Evolutionary conservation across 1,284 basidiomycete species (phyloP).

Genomic region (Phaffia rhodozyma): DNA sequence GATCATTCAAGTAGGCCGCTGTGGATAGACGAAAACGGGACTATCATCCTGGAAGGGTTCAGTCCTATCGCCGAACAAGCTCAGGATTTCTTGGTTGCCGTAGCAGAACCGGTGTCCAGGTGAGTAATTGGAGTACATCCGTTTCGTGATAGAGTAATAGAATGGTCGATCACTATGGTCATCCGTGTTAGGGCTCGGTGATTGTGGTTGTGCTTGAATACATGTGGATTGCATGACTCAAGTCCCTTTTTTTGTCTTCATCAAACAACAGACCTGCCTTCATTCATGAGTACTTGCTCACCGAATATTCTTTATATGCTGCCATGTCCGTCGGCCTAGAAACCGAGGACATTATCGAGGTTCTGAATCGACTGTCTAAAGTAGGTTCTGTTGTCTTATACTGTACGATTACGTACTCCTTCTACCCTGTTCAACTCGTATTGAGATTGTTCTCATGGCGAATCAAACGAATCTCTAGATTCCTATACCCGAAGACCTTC

Average conservation of each 20-base stretch:
- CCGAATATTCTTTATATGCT: slow-evolving; percentile 93
- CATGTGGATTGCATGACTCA: background rate
- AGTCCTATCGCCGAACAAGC: slow-evolving; percentile 95
- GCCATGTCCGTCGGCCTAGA: slow-evolving; percentile 97
- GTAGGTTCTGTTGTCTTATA: slow-evolving; percentile 34
- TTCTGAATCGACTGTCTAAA: slow-evolving; percentile 76
- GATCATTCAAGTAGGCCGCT: slow-evolving; percentile 83
- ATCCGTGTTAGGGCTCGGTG: background rate
- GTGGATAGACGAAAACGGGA: slow-evolving; percentile 89
- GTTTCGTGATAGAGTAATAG: background rate
- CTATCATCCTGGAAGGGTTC: slow-evolving; percentile 92
- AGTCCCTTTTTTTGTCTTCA: slow-evolving; percentile 21
- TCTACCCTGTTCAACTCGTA: background rate
- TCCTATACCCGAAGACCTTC: slow-evolving; percentile 72
- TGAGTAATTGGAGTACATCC: slow-evolving; percentile 37
- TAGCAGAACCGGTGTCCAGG: slow-evolving; percentile 98
- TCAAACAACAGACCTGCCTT: slow-evolving; percentile 64
- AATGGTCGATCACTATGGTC: background rate
- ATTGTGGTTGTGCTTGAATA: background rate
- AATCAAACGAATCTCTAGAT: slow-evolving; percentile 43
- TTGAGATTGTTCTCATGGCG: background rate
- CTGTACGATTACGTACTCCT: background rate
- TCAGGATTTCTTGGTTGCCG: slow-evolving; percentile 95
- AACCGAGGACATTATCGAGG: slow-evolving; percentile 97
- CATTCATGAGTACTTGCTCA: slow-evolving; percentile 98